Conservation (phyloP, 1,284 basidiomycete genomes). For the Abortiporus biennis region DNA sequence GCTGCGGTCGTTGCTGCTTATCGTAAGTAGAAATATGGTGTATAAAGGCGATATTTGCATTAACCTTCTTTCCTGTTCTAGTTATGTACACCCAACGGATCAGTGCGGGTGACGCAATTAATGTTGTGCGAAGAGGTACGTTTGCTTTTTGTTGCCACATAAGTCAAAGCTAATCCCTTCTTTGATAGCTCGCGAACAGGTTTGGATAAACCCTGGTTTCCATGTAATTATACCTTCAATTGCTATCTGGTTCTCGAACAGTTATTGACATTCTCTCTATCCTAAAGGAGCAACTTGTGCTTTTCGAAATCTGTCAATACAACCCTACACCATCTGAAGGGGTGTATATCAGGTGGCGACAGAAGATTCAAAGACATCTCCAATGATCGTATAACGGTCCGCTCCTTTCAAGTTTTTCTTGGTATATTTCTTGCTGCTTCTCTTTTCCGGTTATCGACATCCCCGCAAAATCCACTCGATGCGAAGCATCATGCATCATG, state of each 20-base stretch:
- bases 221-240: constrained; percentile 21
- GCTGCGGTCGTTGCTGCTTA: constrained; percentile 83
- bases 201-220: constrained; percentile 75
- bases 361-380: constrained; percentile 24
- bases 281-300: constrained; percentile 60
- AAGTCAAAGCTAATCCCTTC: constrained; percentile 4
- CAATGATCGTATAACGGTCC: constrained; percentile 11
- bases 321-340: constrained; percentile 54
- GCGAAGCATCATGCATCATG: no score
- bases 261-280: not conserved
- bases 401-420: not conserved
- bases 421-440: not conserved
- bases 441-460: not conserved
- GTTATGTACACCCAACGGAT: constrained; percentile 71
- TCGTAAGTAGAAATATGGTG: constrained; percentile 37
- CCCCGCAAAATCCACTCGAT: no score
- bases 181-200: constrained; percentile 61
- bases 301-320: constrained; percentile 73
- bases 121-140: constrained; percentile 55
- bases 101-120: constrained; percentile 52
- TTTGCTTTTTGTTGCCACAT: not conserved
- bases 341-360: constrained; percentile 63
- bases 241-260: not conserved
- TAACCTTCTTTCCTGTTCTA: constrained; percentile 20
- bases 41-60: not conserved